Percentiles rank a stretch among this genome's conserved stretches.
These are phyloP conservation scores for Mortierella antarctica DNA, from an alignment of 192 early-diverging fungal species.

Conservation along the genomic window DNA sequence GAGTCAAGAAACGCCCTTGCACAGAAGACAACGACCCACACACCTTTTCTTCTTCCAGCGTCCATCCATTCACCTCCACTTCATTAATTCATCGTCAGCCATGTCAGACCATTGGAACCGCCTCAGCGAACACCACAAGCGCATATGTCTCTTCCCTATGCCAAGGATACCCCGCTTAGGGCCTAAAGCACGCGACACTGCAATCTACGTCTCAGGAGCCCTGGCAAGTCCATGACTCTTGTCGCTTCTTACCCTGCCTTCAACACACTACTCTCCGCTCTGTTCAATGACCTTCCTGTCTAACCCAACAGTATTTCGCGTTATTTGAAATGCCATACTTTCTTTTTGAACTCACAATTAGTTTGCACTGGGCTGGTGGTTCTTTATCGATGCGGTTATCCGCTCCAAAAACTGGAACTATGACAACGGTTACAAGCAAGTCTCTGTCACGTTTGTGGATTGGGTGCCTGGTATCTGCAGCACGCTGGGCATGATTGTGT, in stretches of 20 bases:
- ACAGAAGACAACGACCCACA: too few species aligned
- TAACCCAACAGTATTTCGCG: background rate
- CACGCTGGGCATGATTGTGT: slow-evolving; percentile 70
- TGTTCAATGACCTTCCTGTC: background rate
- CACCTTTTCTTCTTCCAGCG: too few species aligned
- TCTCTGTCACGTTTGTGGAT: slow-evolving; percentile 65
- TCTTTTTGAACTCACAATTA: slow-evolving; percentile 1
- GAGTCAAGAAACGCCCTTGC: too few species aligned
- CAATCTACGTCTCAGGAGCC: slow-evolving; percentile 55
- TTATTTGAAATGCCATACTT: too few species aligned
- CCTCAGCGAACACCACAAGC: slow-evolving; percentile 15
- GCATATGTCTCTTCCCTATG: slow-evolving; percentile 52
- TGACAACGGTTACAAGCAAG: slow-evolving; percentile 19
- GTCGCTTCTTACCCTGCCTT: background rate
- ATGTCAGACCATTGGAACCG: slow-evolving; percentile 7
- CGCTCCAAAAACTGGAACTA: slow-evolving; percentile 51
- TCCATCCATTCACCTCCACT: too few species aligned
- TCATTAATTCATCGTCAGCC: background rate
- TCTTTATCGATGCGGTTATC: slow-evolving; percentile 68
- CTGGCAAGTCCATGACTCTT: slow-evolving; percentile 28
- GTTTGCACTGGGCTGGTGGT: slow-evolving; percentile 73
- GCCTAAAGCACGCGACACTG: slow-evolving; percentile 52
- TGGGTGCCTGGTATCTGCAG: slow-evolving; percentile 69
- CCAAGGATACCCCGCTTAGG: slow-evolving; percentile 48
- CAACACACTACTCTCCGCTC: background rate